A percentile compares a stretch with the other conserved stretches of the same genome.
Conservation (phyloP, 345 rosid species). For the Salix dunnii region DNA sequence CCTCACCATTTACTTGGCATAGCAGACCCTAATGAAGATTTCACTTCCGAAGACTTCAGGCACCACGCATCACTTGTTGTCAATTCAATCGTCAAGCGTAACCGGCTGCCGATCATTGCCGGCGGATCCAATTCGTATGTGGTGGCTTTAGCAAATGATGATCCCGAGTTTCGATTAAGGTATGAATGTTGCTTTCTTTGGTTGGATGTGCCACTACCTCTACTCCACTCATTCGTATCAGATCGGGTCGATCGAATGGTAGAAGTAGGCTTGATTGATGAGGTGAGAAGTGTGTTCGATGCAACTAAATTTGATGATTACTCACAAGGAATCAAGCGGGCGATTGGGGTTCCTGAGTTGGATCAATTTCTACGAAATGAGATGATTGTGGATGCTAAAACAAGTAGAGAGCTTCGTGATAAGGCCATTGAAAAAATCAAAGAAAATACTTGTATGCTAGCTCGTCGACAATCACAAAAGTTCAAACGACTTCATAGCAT, state of each 20-base stretch:
- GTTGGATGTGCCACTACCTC: constrained; percentile 67
- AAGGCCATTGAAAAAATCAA: constrained; percentile 54
- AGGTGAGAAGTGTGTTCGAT: constrained; percentile 52
- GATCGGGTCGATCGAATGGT: constrained; percentile 81
- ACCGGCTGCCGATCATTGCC: constrained; percentile 65
- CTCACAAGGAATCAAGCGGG: constrained; percentile 59
- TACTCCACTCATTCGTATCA: constrained; percentile 57
- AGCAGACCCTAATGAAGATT: constrained; percentile 46
- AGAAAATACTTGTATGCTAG: constrained; percentile 49
- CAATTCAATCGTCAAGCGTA: constrained; percentile 36
- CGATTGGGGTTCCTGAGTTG: constrained; percentile 76
- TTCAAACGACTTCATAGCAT: constrained; percentile 43
- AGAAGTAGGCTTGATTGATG: constrained; percentile 58
- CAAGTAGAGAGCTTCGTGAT: constrained; percentile 37
- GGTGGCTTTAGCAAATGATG: constrained; percentile 54
- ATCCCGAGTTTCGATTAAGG: constrained; percentile 54
- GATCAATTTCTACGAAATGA: constrained; percentile 53
- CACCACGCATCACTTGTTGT: constrained; percentile 40
- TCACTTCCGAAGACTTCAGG: constrained; percentile 55
- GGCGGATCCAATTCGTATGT: constrained; percentile 91
- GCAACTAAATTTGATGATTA: constrained; percentile 42
- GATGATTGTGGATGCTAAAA: constrained; percentile 16
- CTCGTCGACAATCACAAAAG: constrained; percentile 57
- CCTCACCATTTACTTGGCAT: constrained; percentile 76
- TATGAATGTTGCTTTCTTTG: constrained; percentile 74